phyloP scores from a whole-genome alignment of 1,284 basidiomycete species.

The Volvariella volvacea region DNA sequence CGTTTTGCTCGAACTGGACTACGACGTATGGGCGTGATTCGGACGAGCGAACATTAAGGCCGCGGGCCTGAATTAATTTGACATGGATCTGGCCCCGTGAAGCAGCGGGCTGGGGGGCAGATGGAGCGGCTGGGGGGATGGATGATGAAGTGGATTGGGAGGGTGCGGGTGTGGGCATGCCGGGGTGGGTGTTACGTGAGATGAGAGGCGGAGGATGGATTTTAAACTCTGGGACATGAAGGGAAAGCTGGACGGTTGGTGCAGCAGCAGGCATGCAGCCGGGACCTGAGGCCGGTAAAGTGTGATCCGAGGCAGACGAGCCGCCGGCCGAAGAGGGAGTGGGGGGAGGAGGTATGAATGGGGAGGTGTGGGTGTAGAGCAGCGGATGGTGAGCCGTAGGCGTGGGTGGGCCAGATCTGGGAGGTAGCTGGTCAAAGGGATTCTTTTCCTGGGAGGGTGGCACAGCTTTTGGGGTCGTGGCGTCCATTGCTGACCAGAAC shows the following conservation, averaged over 20 bases:
- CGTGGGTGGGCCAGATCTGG: conserved; percentile 16
- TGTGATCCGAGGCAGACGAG: conserved; percentile 31
- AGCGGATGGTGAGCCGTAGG: conserved; percentile 25
- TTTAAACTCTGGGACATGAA: conserved; percentile 76
- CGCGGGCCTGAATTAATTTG: conserved; percentile 90
- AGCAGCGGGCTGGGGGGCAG: conserved; percentile 28
- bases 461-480: conserved; percentile 65
- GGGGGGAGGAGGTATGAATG: conserved; percentile 14
- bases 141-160: conserved; percentile 23
- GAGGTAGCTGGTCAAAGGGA: conserved; percentile 61
- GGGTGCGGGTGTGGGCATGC: conserved; percentile 30
- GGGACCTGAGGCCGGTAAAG: conserved; percentile 25
- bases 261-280: conserved; percentile 44
- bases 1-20: conserved; percentile 98
- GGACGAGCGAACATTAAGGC: conserved; percentile 69
- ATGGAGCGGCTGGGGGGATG: conserved; percentile 16
- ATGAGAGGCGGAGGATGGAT: conserved; percentile 55
- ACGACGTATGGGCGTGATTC: conserved; percentile 88
- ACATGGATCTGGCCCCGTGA: conserved; percentile 87
- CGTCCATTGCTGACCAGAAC: conserved; percentile 61
- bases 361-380: conserved; percentile 16
- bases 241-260: conserved; percentile 67
- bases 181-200: conserved; percentile 30
- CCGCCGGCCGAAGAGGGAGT: conserved; percentile 17
- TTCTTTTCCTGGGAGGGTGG: conserved; percentile 49